Base-by-base conservation (phyloP, 352 stramenopile species). In the Phytophthora aleatoria region DNA sequence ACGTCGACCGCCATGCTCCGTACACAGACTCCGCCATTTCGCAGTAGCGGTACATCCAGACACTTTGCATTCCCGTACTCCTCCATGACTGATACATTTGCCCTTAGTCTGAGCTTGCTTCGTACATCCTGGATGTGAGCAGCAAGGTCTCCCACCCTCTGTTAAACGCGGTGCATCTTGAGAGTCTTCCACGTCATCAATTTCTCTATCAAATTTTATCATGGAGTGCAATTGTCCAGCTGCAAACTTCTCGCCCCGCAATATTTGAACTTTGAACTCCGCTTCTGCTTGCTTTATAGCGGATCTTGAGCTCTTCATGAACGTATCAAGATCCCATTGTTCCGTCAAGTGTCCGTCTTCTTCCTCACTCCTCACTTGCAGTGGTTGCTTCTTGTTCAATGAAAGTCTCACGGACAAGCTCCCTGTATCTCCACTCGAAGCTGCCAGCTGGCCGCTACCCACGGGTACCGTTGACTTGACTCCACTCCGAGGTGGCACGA, bases 61-160 rank as follows among this genome's bases (percentile, higher is more conserved):
- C 38, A 65, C 33, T 10, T 39, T 65, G 15, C 64, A 73, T 28
- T 44, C 35, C 35, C 48, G 42, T 0, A 68, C 53, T 9, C 64
- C 64, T 20, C 64, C 64, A 48, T 73, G 64, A 3, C 41, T 45
- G 35, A 73, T 69, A 39, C 64, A 73, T 13, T 69, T 69, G 9
- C 59, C 64, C 54, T 65, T 73, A 2, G 33, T 47, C 28, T 73
- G 64, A 5, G 51, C 42, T 53, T 69, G 59, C 3, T 73, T 69
- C 5, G 48, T 54, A 11, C 64, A 73, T 43, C 54, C 59, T n/a
- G 47, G 39, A 42, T 65, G 54, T 3, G 59, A 69, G 27, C 64
- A 73, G 10, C 50, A 43, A 6, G 27, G 15, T 15, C 53, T 42
- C 12, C 58, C 51, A 5, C 10, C 57, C 3, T 48, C 15, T 6